phyloP scores from a whole-genome alignment of 1,284 basidiomycete species.

The Cronartium quercuum region DNA sequence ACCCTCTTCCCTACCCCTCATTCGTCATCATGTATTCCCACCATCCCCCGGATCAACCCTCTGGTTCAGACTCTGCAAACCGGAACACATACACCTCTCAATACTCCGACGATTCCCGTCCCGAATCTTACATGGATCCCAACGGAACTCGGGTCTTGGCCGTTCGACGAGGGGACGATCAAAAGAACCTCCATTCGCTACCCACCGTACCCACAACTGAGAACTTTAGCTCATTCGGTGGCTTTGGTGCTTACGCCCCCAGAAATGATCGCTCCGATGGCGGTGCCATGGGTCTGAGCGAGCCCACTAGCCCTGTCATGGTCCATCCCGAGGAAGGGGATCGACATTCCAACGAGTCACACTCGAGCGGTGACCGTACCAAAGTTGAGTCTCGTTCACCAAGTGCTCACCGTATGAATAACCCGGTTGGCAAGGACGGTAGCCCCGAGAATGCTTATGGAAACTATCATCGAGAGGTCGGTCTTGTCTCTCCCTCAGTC shows the following conservation, averaged over 20 bases:
- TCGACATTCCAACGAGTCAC: constrained; percentile 39
- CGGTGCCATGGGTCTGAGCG: constrained; percentile 24
- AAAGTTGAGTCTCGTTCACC: constrained; percentile 41
- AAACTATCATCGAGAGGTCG: constrained; percentile 13
- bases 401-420: constrained; percentile 19
- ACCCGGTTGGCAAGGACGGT: not conserved
- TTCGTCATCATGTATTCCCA: not conserved
- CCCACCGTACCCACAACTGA: constrained; percentile 16
- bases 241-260: constrained; percentile 15
- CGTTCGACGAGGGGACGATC: constrained; percentile 6
- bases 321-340: constrained; percentile 28
- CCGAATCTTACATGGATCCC: constrained; percentile 30
- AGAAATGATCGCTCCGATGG: not conserved
- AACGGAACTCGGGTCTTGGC: not conserved
- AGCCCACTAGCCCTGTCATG: constrained; percentile 20
- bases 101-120: constrained; percentile 27
- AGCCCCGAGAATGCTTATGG: constrained; percentile 6
- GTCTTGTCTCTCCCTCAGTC: not conserved
- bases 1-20: no score
- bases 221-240: constrained; percentile 16
- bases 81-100: constrained; percentile 31
- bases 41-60: not conserved
- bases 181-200: constrained; percentile 18
- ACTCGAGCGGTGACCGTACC: constrained; percentile 39
- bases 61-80: not conserved